Conservation (phyloP, 2,329 filamentous ascomycete genomes). For the Capronia epimyces region DNA sequence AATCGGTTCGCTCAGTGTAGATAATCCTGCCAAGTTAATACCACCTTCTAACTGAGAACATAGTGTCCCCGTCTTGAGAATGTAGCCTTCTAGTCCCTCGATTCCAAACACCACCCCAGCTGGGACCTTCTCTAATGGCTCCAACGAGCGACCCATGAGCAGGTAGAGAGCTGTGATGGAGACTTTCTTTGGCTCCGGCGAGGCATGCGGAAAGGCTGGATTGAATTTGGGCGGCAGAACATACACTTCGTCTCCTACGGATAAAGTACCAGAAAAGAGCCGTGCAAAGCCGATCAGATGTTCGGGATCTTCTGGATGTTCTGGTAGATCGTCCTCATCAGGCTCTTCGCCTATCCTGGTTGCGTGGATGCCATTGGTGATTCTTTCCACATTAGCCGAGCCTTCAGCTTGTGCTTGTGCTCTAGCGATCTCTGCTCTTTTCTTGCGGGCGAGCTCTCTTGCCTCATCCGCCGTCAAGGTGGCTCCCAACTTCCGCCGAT, state of each 20-base stretch:
- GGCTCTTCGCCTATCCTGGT: conserved; percentile 44
- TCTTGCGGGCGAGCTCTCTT: conserved; percentile 76
- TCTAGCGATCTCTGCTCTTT: conserved; percentile 79
- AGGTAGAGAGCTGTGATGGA: conserved; percentile 86
- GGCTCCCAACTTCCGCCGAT: conserved; percentile 63
- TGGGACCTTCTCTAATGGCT: conserved; percentile 75
- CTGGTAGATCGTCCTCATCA: conserved; percentile 40
- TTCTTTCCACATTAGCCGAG: conserved; percentile 57
- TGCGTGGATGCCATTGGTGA: conserved; percentile 54
- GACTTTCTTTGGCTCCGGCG: conserved; percentile 71
- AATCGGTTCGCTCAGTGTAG: conserved; percentile 76
- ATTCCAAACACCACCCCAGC: conserved; percentile 95
- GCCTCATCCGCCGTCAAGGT: conserved; percentile 83
- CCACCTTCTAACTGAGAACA: conserved; percentile 82
- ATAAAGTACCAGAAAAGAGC: conserved; percentile 84
- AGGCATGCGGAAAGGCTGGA: conserved; percentile 66
- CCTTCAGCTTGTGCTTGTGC: conserved; percentile 62
- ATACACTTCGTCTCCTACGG: conserved; percentile 84
- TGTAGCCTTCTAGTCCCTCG: conserved; percentile 80
- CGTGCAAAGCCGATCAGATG: conserved; percentile 92
- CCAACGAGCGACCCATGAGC: conserved; percentile 87
- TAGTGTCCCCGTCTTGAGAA: conserved; percentile 92
- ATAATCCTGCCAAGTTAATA: conserved; percentile 83
- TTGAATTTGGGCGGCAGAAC: conserved; percentile 91
- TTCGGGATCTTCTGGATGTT: conserved; percentile 59